Conservation (phyloP, 148 eudicot genomes). For the Camellia sinensis region DNA sequence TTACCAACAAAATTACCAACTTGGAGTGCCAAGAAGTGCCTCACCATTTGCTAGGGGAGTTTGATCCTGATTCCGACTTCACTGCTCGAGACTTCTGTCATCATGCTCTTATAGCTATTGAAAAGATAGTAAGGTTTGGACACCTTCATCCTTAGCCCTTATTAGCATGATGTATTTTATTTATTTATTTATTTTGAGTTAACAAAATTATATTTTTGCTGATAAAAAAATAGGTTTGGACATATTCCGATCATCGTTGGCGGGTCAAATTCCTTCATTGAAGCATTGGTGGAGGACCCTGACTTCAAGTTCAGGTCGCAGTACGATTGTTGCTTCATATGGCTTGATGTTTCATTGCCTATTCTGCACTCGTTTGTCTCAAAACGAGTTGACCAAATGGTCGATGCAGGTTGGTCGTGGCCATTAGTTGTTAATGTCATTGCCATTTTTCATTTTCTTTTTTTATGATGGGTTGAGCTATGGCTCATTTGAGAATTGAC, state of each 20-base stretch:
- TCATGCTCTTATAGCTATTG: background rate
- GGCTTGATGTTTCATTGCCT: slow-evolving; percentile 23
- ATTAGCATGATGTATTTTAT: no score
- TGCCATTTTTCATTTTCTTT: background rate
- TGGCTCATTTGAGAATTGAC: no score
- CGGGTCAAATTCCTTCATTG: slow-evolving; percentile 35
- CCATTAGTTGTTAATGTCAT: no score
- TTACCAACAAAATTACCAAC: slow-evolving; percentile 32
- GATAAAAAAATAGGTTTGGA: background rate
- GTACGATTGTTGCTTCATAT: slow-evolving; percentile 24
- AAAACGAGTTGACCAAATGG: slow-evolving; percentile 35
- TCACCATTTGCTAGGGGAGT: slow-evolving; percentile 32
- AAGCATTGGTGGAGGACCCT: slow-evolving; percentile 22
- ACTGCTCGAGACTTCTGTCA: slow-evolving; percentile 18
- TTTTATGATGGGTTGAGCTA: background rate
- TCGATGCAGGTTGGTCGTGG: slow-evolving; percentile 1
- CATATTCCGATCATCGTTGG: slow-evolving; percentile 36
- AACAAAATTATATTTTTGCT: no score
- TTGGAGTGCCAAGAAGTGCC: slow-evolving; percentile 21
- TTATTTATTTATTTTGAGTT: no score
- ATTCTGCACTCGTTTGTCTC: slow-evolving; percentile 16
- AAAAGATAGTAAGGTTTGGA: background rate
- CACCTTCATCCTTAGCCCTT: slow-evolving; percentile 1
- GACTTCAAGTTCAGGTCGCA: slow-evolving; percentile 5
- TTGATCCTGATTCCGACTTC: slow-evolving; percentile 26